Evolutionary conservation across 768 basidiomycete genomes (phyloP).

Genomic region (Lactarius psammicola): DNA sequence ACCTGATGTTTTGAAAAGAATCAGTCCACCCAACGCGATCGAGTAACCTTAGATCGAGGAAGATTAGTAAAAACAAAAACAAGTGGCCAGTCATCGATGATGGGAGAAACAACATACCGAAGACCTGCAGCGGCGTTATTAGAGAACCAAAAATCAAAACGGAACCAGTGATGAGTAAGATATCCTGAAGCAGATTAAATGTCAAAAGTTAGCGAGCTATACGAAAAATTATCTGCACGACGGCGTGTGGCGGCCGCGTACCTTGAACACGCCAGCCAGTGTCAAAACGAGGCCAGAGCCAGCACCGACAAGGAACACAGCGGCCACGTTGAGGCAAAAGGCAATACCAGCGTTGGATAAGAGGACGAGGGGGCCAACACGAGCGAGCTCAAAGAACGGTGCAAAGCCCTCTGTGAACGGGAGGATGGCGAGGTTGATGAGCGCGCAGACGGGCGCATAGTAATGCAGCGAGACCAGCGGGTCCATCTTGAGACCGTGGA

Average conservation of each 20-base stretch:
- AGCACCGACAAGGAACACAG: slow-evolving; percentile 89
- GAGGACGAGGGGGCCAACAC: slow-evolving; percentile 56
- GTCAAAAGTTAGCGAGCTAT: slow-evolving; percentile 1
- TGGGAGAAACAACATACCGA: slow-evolving; percentile 47
- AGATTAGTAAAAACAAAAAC: not conserved
- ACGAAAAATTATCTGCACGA: not conserved
- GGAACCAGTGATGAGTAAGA: slow-evolving; percentile 88
- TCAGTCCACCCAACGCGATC: slow-evolving; percentile 78
- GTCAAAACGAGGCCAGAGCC: slow-evolving; percentile 88
- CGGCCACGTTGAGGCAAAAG: slow-evolving; percentile 87
- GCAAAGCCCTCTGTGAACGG: slow-evolving; percentile 91
- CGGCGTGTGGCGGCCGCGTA: slow-evolving; percentile 34
- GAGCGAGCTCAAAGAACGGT: slow-evolving; percentile 72
- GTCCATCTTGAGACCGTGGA: slow-evolving; percentile 97
- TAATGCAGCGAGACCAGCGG: slow-evolving; percentile 94
- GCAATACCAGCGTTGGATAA: slow-evolving; percentile 84
- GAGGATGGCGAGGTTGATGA: slow-evolving; percentile 79
- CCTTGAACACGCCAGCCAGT: slow-evolving; percentile 92
- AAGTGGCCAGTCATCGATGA: not conserved
- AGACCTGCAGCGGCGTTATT: slow-evolving; percentile 80
- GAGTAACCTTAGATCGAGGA: slow-evolving; percentile 61
- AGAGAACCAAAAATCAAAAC: slow-evolving; percentile 80
- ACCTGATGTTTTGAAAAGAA: slow-evolving; percentile 80
- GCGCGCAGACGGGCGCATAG: slow-evolving; percentile 93
- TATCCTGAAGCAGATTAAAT: slow-evolving; percentile 56